phyloP scores from a whole-genome alignment of 768 basidiomycete species.

The Candolleomyces efflorescens region DNA sequence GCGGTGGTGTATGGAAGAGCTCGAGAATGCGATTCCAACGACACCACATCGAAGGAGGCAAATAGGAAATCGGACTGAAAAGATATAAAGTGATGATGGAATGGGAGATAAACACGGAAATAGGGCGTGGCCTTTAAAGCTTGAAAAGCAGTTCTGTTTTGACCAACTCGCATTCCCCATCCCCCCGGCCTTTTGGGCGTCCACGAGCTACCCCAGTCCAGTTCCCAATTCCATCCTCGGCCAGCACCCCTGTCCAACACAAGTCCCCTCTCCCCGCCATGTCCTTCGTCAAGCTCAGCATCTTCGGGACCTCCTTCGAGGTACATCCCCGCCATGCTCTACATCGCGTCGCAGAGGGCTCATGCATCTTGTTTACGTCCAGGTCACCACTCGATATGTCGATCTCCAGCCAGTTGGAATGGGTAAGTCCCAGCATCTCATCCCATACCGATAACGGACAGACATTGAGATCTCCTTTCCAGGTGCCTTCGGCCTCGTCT shows the following conservation, averaged over 20 bases:
- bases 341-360: constrained; percentile 9
- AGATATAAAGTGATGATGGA: not conserved
- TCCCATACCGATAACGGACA: constrained; percentile 9
- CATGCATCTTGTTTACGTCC: constrained; percentile 15
- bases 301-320: constrained; percentile 98
- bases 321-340: constrained; percentile 34
- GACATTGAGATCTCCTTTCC: constrained; percentile 13
- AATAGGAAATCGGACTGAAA: not conserved
- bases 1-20: not conserved
- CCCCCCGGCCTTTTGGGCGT: not conserved
- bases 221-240: not conserved
- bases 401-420: constrained; percentile 99
- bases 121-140: constrained; percentile 9
- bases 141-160: constrained; percentile 18
- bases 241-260: constrained; percentile 14
- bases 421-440: constrained; percentile 53
- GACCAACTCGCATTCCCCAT: constrained; percentile 4
- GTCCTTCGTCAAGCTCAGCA: constrained; percentile 97
- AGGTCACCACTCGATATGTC: constrained; percentile 98
- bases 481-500: constrained; percentile 98
- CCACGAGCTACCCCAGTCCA: constrained; percentile 1
- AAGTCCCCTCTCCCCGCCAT: constrained; percentile 30
- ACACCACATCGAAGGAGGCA: not conserved
- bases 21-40: not conserved
- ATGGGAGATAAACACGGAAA: constrained; percentile 11